Evolutionary conservation across 2,329 filamentous ascomycete species (phyloP).

Genomic region (Zarea fungicola): DNA sequence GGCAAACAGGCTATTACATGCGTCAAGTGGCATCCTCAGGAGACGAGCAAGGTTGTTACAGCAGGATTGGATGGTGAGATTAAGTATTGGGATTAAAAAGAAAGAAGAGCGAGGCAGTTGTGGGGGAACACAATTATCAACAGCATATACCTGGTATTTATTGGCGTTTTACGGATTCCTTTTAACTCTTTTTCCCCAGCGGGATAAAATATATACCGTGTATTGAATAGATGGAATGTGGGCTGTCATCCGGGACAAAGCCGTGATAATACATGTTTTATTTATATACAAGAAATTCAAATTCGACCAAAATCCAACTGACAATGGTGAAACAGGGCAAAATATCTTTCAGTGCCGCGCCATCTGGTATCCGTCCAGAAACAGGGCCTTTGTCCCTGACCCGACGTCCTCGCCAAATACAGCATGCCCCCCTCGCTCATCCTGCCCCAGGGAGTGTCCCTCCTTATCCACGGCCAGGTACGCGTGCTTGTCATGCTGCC

Average conservation of each 20-base stretch:
- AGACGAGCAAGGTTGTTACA: conserved; percentile 88
- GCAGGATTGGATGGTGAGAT: conserved; percentile 86
- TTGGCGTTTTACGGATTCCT: conserved; percentile 6
- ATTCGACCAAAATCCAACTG: too few relatives aligned
- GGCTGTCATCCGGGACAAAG: background rate
- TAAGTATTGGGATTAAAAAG: conserved; percentile 79
- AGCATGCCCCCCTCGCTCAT: background rate
- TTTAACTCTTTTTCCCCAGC: background rate
- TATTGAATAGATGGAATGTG: background rate
- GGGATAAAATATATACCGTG: background rate
- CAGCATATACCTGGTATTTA: conserved; percentile 10
- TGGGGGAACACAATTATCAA: background rate
- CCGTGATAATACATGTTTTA: background rate
- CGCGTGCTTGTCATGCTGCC: conserved; percentile 26
- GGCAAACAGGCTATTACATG: conserved; percentile 79
- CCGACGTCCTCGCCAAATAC: background rate
- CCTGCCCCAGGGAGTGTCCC: background rate
- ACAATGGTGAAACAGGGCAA: too few relatives aligned
- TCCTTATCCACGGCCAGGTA: conserved; percentile 1
- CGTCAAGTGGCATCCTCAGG: conserved; percentile 94
- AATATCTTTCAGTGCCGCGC: background rate
- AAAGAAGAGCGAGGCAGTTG: background rate
- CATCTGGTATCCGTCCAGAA: conserved; percentile 17
- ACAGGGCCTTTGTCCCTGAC: background rate
- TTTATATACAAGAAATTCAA: background rate